Evolutionary conservation across 352 stramenopile genomes (phyloP).

Genomic region (Peronospora destructor): DNA sequence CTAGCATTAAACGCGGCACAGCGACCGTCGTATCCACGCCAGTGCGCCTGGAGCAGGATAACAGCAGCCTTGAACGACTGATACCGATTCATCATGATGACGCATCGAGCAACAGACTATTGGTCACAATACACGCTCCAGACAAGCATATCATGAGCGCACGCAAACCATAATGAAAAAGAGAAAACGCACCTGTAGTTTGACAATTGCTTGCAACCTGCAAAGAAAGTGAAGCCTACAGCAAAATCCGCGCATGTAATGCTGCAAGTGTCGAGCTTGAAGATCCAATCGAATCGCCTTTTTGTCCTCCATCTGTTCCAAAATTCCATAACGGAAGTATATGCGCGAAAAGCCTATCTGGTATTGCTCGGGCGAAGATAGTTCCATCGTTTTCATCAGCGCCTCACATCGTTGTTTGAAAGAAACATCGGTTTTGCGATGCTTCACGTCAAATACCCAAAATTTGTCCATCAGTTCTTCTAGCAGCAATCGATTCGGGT

Average conservation of each 20-base stretch:
- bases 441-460: slow-evolving; percentile 53
- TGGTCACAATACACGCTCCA: slow-evolving; percentile 1
- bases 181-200: slow-evolving; percentile 46
- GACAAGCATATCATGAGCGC: slow-evolving; percentile 5
- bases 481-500: slow-evolving; percentile 93
- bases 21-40: slow-evolving; percentile 64
- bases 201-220: slow-evolving; percentile 64
- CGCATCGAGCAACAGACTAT: slow-evolving; percentile 75
- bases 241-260: slow-evolving; percentile 66
- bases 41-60: slow-evolving; percentile 61
- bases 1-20: slow-evolving; percentile 41
- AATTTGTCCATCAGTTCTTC: slow-evolving; percentile 76
- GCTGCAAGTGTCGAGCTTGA: slow-evolving; percentile 58
- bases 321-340: slow-evolving; percentile 74
- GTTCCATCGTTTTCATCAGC: slow-evolving; percentile 55
- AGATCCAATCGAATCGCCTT: slow-evolving; percentile 47
- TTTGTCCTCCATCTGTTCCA: slow-evolving; percentile 76
- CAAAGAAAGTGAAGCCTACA: slow-evolving; percentile 55
- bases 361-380: slow-evolving; percentile 66
- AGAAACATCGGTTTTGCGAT: slow-evolving; percentile 34
- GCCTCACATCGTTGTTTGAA: slow-evolving; percentile 42
- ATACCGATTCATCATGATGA: slow-evolving; percentile 72
- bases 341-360: slow-evolving; percentile 71
- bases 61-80: slow-evolving; percentile 50
- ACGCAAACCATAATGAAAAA: not conserved